Evolutionary conservation across 2,329 filamentous ascomycete species (phyloP).

Genomic region (Fusarium drepaniforme): DNA sequence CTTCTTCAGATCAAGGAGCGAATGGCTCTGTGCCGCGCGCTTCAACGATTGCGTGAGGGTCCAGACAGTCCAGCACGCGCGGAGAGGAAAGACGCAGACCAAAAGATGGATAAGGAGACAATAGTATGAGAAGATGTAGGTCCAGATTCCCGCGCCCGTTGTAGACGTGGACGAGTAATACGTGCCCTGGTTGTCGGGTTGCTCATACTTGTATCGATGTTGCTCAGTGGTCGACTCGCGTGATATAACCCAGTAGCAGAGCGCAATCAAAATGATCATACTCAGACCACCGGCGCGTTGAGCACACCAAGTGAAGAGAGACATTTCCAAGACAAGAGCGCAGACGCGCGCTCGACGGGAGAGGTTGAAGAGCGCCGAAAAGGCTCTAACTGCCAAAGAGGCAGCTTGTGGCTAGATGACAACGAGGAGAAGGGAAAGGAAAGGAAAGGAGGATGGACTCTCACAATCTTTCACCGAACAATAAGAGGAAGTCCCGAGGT

Average conservation of each 20-base stretch:
- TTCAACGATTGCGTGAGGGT: conserved; percentile 66
- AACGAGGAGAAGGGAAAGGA: background rate
- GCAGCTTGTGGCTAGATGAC: background rate
- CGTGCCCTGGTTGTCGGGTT: conserved; percentile 50
- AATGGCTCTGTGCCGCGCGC: conserved; percentile 58
- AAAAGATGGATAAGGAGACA: conserved; percentile 73
- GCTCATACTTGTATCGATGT: conserved; percentile 58
- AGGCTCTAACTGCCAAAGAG: conserved; percentile 5
- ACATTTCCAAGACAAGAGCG: conserved; percentile 53
- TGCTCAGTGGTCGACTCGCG: conserved; percentile 59
- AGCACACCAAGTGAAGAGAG: conserved; percentile 66
- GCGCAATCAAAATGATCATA: conserved; percentile 61
- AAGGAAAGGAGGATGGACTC: background rate
- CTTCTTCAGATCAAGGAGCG: conserved; percentile 60
- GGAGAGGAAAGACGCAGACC: conserved; percentile 72
- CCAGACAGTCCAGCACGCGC: conserved; percentile 72
- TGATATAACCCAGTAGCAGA: conserved; percentile 69
- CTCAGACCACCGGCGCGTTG: conserved; percentile 67
- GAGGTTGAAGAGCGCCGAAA: conserved; percentile 11
- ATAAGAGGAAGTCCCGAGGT: background rate
- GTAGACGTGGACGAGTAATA: conserved; percentile 47
- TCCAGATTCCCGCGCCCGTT: conserved; percentile 62
- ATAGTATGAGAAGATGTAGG: conserved; percentile 72
- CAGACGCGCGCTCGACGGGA: background rate
- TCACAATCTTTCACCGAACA: background rate